Evolutionary conservation across 345 rosid genomes (phyloP).

Genomic region (Aquilaria malaccensis): DNA sequence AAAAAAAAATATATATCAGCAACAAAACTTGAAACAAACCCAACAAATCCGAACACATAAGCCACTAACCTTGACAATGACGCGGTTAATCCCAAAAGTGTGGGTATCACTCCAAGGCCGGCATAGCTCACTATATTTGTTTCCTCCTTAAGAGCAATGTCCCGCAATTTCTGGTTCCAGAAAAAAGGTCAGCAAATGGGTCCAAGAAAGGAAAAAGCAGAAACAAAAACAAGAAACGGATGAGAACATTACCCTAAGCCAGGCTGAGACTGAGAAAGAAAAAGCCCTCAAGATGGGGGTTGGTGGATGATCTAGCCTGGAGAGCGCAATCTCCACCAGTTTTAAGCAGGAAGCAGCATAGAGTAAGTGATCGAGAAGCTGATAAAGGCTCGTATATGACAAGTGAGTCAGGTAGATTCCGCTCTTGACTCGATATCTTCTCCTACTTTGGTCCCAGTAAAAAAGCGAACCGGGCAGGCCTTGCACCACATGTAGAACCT

Average conservation of each 20-base stretch:
- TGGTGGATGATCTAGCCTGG: slow-evolving; percentile 28
- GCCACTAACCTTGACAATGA: slow-evolving; percentile 63
- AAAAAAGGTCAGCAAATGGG: slow-evolving; percentile 6
- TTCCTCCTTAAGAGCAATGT: slow-evolving; percentile 83
- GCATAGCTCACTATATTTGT: slow-evolving; percentile 38
- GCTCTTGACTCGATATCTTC: slow-evolving; percentile 30
- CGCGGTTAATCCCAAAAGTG: slow-evolving; percentile 76
- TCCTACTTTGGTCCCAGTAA: slow-evolving; percentile 46
- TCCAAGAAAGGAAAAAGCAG: slow-evolving; percentile 3
- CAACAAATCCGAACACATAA: neutral
- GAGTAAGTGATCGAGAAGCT: slow-evolving; percentile 48
- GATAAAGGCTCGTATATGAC: slow-evolving; percentile 55
- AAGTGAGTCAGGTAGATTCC: slow-evolving; percentile 68
- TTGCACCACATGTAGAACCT: slow-evolving; percentile 65
- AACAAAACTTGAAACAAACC: slow-evolving; percentile 16
- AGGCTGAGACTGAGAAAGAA: slow-evolving; percentile 50
- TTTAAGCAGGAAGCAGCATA: slow-evolving; percentile 73
- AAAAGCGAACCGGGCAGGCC: slow-evolving; percentile 63
- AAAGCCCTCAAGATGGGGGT: slow-evolving; percentile 80
- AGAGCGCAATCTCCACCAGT: slow-evolving; percentile 47
- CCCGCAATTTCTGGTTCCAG: slow-evolving; percentile 48
- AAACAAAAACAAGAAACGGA: neutral
- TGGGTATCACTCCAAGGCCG: slow-evolving; percentile 34
- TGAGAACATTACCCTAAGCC: slow-evolving; percentile 53
- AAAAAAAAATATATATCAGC: slow-evolving; percentile 23